phyloP scores from a whole-genome alignment of 192 early-diverging fungal species.

The Allomyces macrogynus region DNA sequence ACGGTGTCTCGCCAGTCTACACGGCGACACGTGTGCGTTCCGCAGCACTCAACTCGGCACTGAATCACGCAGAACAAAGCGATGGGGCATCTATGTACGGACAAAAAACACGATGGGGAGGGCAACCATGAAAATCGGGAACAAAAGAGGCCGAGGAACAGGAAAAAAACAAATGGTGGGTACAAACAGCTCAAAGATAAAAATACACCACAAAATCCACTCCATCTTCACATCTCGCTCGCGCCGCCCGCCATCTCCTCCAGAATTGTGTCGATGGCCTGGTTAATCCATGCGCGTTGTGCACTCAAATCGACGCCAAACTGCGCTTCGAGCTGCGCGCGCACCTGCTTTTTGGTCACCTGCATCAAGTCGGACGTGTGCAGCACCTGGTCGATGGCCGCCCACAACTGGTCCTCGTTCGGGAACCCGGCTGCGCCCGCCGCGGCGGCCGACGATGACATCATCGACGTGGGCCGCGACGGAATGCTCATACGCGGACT shows the following conservation, averaged over 20 bases:
- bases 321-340: slow-evolving; percentile 34
- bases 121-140: no score
- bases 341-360: slow-evolving; percentile 64
- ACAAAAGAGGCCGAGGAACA: no score
- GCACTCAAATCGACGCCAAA: slow-evolving; percentile 47
- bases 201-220: no score
- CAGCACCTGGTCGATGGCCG: slow-evolving; percentile 50
- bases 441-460: not conserved
- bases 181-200: no score
- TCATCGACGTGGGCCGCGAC: no score
- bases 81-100: not conserved
- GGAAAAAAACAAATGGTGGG: no score
- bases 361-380: slow-evolving; percentile 42
- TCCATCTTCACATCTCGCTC: no score
- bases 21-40: no score
- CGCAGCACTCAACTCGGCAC: not conserved
- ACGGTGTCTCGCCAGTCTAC: no score
- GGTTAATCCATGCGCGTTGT: slow-evolving; percentile 50
- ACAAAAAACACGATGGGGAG: no score
- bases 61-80: not conserved
- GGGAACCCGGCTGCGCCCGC: slow-evolving; percentile 17
- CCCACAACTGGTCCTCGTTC: slow-evolving; percentile 52
- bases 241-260: slow-evolving; percentile 2
- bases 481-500: no score
- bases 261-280: slow-evolving; percentile 33